Percentiles rank a stretch among this genome's conserved stretches.
These are phyloP conservation scores for Nitzschia sp. DNA, from an alignment of 108 stramenopile genomes.

Conservation along the genomic window DNA sequence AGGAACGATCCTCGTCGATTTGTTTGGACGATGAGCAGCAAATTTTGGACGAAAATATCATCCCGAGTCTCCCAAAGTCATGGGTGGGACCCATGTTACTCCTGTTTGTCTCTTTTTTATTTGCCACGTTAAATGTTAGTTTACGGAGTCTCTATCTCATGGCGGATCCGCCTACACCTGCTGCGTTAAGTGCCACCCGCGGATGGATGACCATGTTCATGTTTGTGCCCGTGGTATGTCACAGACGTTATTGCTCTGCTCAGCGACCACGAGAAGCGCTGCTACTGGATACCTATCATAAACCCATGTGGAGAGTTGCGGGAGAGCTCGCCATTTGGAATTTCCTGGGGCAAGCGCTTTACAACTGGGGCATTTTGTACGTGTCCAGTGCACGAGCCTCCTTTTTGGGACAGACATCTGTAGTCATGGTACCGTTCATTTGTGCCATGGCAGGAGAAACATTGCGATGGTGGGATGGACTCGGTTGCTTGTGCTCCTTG, in stretches of 20 bases:
- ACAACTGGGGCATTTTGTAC: slow-evolving; percentile 50
- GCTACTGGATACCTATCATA: not conserved
- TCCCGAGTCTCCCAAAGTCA: not conserved
- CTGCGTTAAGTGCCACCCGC: slow-evolving; percentile 47
- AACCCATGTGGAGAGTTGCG: slow-evolving; percentile 46
- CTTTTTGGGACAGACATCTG: slow-evolving; percentile 66
- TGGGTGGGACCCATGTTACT: slow-evolving; percentile 23
- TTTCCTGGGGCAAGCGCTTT: slow-evolving; percentile 54
- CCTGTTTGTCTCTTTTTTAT: slow-evolving; percentile 53
- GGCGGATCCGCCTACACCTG: slow-evolving; percentile 45
- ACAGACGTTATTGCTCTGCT: too few species aligned
- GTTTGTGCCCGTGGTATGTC: slow-evolving; percentile 43
- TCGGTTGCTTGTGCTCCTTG: slow-evolving; percentile 53
- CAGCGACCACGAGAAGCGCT: not conserved
- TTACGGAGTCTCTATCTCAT: slow-evolving; percentile 48
- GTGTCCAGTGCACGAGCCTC: slow-evolving; percentile 58
- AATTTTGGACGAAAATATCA: not conserved
- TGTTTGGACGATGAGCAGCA: too few species aligned
- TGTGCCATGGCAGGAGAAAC: slow-evolving; percentile 38
- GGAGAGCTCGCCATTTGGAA: slow-evolving; percentile 67
- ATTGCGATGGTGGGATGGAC: slow-evolving; percentile 16
- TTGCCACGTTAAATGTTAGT: slow-evolving; percentile 54
- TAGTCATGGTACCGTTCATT: slow-evolving; percentile 63
- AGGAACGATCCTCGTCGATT: not conserved
- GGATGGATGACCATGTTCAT: slow-evolving; percentile 48